Evolutionary conservation across 2,329 filamentous ascomycete genomes (phyloP).

Genomic region (Penicillium decumbens): DNA sequence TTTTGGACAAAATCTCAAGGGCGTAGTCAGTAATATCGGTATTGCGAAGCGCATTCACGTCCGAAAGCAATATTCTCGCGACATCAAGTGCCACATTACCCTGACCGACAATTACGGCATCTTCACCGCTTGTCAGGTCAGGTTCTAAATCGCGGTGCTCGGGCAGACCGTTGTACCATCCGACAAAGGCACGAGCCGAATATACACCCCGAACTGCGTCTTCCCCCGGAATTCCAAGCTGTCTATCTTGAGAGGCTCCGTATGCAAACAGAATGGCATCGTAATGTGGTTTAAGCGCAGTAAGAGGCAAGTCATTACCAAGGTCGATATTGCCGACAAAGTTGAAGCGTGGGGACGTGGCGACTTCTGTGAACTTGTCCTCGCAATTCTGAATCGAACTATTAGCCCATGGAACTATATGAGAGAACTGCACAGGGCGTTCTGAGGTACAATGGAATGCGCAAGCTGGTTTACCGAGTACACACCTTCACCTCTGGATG

Average conservation of each 20-base stretch:
- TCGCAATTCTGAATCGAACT: conserved; percentile 70
- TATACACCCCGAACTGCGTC: conserved; percentile 63
- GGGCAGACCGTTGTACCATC: conserved; percentile 96
- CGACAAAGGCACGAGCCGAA: conserved; percentile 88
- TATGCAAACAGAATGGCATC: conserved; percentile 91
- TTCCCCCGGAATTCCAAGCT: conserved; percentile 75
- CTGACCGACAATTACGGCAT: conserved; percentile 85
- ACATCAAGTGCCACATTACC: conserved; percentile 96
- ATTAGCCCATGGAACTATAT: not conserved
- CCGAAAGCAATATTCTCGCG: conserved; percentile 75
- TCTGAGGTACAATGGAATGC: not conserved
- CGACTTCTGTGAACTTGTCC: conserved; percentile 87
- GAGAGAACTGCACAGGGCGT: not conserved
- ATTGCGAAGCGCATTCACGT: conserved; percentile 65
- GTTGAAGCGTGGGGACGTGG: conserved; percentile 72
- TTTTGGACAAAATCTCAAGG: conserved; percentile 65
- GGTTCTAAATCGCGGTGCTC: conserved; percentile 70
- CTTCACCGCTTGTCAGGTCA: conserved; percentile 68
- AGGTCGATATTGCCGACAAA: conserved; percentile 88
- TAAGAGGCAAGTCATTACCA: conserved; percentile 64
- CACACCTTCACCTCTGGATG: conserved; percentile 94
- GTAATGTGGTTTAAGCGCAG: conserved; percentile 71
- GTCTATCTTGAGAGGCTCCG: conserved; percentile 78
- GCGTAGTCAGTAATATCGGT: conserved; percentile 90
- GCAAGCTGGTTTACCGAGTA: conserved; percentile 1